phyloP scores from a whole-genome alignment of 768 basidiomycete species.

The Tylopilus felleus region DNA sequence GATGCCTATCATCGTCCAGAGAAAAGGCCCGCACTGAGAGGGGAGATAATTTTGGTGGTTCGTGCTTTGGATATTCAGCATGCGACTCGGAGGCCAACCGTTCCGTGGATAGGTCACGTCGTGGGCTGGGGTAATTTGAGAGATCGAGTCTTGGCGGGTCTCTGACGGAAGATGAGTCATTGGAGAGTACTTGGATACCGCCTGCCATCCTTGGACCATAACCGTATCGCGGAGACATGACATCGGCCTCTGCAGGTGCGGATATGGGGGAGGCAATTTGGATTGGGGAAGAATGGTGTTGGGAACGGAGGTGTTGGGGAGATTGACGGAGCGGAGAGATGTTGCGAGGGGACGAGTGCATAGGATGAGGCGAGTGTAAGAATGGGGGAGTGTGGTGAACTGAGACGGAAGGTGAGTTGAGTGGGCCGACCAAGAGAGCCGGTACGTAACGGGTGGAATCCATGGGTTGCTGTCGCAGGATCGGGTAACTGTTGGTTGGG shows the following conservation, averaged over 20 bases:
- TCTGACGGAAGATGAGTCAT: slow-evolving; percentile 9
- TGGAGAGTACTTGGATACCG: slow-evolving; percentile 22
- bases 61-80: slow-evolving; percentile 10
- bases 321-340: slow-evolving; percentile 19
- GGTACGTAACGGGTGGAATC: slow-evolving; percentile 11
- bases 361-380: slow-evolving; percentile 9
- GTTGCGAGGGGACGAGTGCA: slow-evolving; percentile 15
- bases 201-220: slow-evolving; percentile 29
- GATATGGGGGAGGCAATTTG: neutral
- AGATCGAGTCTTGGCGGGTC: slow-evolving; percentile 8
- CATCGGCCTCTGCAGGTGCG: neutral
- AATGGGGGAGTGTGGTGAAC: slow-evolving; percentile 13
- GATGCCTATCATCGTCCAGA: slow-evolving; percentile 4
- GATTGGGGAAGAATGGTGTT: slow-evolving; percentile 11
- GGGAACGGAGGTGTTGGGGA: slow-evolving; percentile 17
- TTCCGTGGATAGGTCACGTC: slow-evolving; percentile 17
- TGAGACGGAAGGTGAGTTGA: slow-evolving; percentile 9
- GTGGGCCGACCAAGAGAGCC: neutral
- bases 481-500: slow-evolving; percentile 17
- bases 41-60: slow-evolving; percentile 12
- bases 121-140: slow-evolving; percentile 11
- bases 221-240: slow-evolving; percentile 20
- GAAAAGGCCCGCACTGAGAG: neutral
- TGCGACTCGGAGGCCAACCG: slow-evolving; percentile 10
- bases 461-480: slow-evolving; percentile 20